phyloP scores from a whole-genome alignment of 2,329 filamentous ascomycete genomes.

The Nemania abortiva region DNA sequence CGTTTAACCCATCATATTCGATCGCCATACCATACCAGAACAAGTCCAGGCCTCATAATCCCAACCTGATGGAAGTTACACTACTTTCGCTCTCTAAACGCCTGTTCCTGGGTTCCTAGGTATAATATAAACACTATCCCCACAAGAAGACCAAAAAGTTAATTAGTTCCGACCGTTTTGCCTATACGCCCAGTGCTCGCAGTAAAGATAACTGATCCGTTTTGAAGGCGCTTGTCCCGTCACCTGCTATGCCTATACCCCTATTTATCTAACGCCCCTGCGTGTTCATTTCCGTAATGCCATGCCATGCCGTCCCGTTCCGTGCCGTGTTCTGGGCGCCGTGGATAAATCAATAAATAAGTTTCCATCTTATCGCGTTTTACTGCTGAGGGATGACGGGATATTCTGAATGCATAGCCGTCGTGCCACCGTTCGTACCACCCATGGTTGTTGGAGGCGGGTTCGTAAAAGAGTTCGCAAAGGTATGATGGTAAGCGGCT shows the following conservation, averaged over 20 bases:
- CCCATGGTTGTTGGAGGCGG: conserved; percentile 5
- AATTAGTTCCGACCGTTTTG: background rate
- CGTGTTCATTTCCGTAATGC: background rate
- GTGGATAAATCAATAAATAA: background rate
- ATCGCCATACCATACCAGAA: background rate
- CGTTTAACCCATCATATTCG: background rate
- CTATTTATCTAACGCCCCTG: conserved; percentile 10
- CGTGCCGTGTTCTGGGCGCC: no score
- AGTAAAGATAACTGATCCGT: background rate
- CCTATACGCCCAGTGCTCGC: conserved; percentile 24
- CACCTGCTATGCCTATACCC: no score
- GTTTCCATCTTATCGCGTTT: background rate
- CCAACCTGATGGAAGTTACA: background rate
- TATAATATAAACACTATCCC: background rate
- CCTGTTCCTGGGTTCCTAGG: conserved; percentile 2
- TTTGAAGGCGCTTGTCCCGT: background rate
- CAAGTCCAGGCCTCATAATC: background rate
- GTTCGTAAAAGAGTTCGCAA: conserved; percentile 24
- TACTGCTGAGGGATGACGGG: conserved; percentile 15
- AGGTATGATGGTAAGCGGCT: conserved; percentile 25
- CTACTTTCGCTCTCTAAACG: background rate
- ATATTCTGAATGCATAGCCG: conserved; percentile 25
- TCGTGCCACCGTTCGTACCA: conserved; percentile 3
- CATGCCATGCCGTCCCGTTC: background rate
- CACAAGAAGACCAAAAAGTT: no score